Evolutionary conservation across 208 protist genomes (phyloP).

Genomic region (Trypanosoma vivax): DNA sequence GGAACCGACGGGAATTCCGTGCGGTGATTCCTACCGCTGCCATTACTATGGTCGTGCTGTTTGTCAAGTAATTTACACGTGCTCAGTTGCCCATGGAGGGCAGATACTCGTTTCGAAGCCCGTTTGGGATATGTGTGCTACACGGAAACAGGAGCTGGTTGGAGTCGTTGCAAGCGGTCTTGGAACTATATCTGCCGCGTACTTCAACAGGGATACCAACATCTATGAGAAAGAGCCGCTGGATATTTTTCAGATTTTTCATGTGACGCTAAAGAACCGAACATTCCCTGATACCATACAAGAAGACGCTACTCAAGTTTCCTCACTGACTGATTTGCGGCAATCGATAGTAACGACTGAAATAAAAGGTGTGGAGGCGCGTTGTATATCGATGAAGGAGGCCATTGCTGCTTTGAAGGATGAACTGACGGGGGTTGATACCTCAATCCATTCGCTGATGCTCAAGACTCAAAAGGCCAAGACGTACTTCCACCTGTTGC

Average conservation of each 20-base stretch:
- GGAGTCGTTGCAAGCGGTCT: conserved; percentile 39
- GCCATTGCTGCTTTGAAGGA: conserved; percentile 39
- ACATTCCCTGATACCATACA: conserved; percentile 33
- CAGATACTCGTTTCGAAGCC: conserved; percentile 64
- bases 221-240: conserved; percentile 63
- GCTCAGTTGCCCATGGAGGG: conserved; percentile 65
- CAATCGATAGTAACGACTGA: conserved; percentile 47
- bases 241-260: conserved; percentile 52
- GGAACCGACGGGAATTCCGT: conserved; percentile 59
- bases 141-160: conserved; percentile 48
- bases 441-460: conserved; percentile 30
- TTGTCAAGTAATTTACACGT: conserved; percentile 68
- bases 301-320: conserved; percentile 22
- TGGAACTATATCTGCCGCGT: conserved; percentile 52
- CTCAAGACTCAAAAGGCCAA: conserved; percentile 31
- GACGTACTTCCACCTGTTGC: conserved; percentile 75
- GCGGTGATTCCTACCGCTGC: conserved; percentile 36
- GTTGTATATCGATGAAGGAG: conserved; percentile 37
- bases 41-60: conserved; percentile 84
- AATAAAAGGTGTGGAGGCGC: conserved; percentile 49
- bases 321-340: conserved; percentile 36
- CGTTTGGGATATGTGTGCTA: conserved; percentile 60
- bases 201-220: conserved; percentile 61
- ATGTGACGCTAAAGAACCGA: conserved; percentile 35
- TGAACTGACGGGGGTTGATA: conserved; percentile 47